Conservation (phyloP, 1,284 basidiomycete species). For the Leccinum angustisporum region DNA sequence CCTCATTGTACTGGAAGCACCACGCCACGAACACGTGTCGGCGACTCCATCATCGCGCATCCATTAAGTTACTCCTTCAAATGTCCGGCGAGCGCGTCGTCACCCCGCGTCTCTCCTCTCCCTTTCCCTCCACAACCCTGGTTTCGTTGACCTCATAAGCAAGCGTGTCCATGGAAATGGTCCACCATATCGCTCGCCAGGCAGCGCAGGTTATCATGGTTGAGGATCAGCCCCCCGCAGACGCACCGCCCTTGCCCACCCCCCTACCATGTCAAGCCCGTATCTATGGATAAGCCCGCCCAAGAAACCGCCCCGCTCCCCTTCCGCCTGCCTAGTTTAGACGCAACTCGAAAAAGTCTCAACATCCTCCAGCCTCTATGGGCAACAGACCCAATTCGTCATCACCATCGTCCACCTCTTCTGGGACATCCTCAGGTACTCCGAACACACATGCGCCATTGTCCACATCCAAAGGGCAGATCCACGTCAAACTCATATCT, state of each 20-base stretch:
- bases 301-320: too few relatives aligned
- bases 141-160: slow-evolving; percentile 75
- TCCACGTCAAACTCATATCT: slow-evolving; percentile 94
- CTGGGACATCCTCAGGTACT: slow-evolving; percentile 31
- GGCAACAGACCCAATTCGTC: slow-evolving; percentile 39
- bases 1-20: too few relatives aligned
- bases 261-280: too few relatives aligned
- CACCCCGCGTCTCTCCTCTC: slow-evolving; percentile 74
- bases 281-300: too few relatives aligned
- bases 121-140: slow-evolving; percentile 68
- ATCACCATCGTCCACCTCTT: slow-evolving; percentile 45
- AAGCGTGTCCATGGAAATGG: slow-evolving; percentile 79
- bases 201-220: slow-evolving; percentile 64
- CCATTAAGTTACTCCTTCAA: slow-evolving; percentile 34
- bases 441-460: slow-evolving; percentile 37
- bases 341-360: slow-evolving; percentile 46
- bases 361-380: slow-evolving; percentile 33
- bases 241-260: slow-evolving; percentile 43
- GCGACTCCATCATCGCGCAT: neutral
- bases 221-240: slow-evolving; percentile 42
- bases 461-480: slow-evolving; percentile 68
- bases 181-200: slow-evolving; percentile 72
- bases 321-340: too few relatives aligned
- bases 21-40: too few relatives aligned
- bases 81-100: slow-evolving; percentile 40